phyloP scores from a whole-genome alignment of 495 filamentous ascomycete genomes.

The Physcia stellaris region DNA sequence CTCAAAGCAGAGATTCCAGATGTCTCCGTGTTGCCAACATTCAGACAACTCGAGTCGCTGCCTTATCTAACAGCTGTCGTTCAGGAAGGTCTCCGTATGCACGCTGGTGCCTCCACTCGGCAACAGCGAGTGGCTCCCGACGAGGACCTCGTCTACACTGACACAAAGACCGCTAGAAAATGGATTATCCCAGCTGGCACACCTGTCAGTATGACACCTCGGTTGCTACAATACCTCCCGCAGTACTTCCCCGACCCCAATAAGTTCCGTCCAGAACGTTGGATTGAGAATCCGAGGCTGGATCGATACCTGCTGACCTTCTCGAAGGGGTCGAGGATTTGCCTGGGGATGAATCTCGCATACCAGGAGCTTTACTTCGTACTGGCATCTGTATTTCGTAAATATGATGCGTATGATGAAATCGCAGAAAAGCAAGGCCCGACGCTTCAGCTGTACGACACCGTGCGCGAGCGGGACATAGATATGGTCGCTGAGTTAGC shows the following conservation, averaged over 20 bases:
- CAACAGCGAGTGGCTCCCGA: slow-evolving; percentile 16
- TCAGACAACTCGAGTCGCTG: slow-evolving; percentile 22
- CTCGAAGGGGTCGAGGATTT: slow-evolving; percentile 27
- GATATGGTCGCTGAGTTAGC: too few relatives aligned
- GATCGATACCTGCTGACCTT: slow-evolving; percentile 29
- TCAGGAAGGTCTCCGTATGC: slow-evolving; percentile 19
- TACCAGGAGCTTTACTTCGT: background rate
- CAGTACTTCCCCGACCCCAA: slow-evolving; percentile 27
- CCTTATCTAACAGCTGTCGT: slow-evolving; percentile 24
- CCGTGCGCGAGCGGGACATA: too few relatives aligned
- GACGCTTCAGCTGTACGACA: too few relatives aligned
- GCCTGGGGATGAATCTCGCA: slow-evolving; percentile 25
- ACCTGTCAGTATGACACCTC: slow-evolving; percentile 28
- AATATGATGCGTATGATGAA: too few relatives aligned
- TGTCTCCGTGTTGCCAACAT: slow-evolving; percentile 13
- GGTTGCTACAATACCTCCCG: slow-evolving; percentile 27
- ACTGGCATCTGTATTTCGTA: too few relatives aligned
- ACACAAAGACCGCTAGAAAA: slow-evolving; percentile 6
- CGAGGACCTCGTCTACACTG: slow-evolving; percentile 1
- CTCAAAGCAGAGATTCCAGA: slow-evolving; percentile 15
- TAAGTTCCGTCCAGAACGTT: slow-evolving; percentile 31
- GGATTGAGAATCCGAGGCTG: slow-evolving; percentile 20
- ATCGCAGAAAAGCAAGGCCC: too few relatives aligned
- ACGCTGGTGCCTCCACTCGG: slow-evolving; percentile 12
- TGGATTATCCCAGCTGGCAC: slow-evolving; percentile 34